A percentile compares a stretch with the other conserved stretches of the same genome.
Conservation (phyloP, 164 flowering plant species). For the Macadamia integrifolia region DNA sequence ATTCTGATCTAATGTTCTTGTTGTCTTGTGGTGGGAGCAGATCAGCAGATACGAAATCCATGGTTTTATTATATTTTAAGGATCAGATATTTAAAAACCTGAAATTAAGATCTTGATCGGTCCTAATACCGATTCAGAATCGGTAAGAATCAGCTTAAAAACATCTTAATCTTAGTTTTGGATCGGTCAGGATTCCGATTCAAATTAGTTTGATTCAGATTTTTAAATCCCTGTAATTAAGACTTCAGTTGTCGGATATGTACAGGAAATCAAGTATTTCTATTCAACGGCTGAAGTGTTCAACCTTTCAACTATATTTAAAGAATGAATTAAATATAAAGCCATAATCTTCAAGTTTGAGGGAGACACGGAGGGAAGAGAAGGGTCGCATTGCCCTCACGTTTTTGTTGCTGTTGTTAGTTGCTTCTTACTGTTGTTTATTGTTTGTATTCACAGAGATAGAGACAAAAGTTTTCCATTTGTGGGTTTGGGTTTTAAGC, state of each 20-base stretch:
- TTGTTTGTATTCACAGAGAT: slow-evolving; percentile 27
- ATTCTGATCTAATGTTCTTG: background rate
- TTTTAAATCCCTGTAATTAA: no score
- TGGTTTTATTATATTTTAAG: background rate
- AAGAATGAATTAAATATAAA: no score
- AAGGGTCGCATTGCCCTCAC: slow-evolving; percentile 10
- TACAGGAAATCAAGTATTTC: no score
- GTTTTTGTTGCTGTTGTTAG: slow-evolving; percentile 14
- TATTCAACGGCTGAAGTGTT: no score
- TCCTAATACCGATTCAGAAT: no score
- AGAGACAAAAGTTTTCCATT: slow-evolving; percentile 9
- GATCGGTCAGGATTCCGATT: no score
- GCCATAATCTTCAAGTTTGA: slow-evolving; percentile 25
- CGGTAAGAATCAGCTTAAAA: no score
- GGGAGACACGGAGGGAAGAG: slow-evolving; percentile 12
- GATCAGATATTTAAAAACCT: no score
- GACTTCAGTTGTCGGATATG: no score
- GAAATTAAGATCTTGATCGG: slow-evolving; percentile 13
- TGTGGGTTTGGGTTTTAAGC: background rate
- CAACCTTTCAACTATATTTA: no score
- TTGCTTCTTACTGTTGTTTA: slow-evolving; percentile 12
- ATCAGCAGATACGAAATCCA: background rate
- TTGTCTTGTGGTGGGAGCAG: background rate
- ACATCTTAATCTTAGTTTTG: no score
- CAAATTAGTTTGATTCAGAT: no score